These are phyloP conservation scores for Apiosordaria backusii DNA, from an alignment of 495 filamentous ascomycete species.

Conservation along the genomic window DNA sequence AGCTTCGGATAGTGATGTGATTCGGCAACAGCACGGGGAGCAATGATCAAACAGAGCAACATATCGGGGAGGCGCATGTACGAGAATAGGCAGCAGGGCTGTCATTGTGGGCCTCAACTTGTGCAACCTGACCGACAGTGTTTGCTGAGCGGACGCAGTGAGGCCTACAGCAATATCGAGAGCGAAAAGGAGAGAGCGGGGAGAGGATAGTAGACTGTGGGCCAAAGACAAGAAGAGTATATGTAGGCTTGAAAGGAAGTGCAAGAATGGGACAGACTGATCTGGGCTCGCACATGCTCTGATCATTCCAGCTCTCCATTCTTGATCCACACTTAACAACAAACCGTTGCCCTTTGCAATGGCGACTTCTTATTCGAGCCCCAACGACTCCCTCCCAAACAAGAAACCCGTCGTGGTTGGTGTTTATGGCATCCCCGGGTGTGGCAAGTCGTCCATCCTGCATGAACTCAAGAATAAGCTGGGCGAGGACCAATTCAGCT, in stretches of 20 bases:
- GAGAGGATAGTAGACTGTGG: neutral
- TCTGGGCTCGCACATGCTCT: neutral
- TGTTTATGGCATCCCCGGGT: conserved; percentile 60
- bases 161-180: neutral
- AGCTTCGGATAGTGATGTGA: neutral
- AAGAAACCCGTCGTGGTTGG: conserved; percentile 49
- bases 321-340: too few relatives aligned
- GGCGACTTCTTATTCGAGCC: neutral
- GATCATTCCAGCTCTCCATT: neutral
- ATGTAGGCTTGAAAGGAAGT: neutral
- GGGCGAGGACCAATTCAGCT: conserved; percentile 39
- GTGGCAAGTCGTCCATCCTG: conserved; percentile 54
- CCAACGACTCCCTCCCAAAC: neutral
- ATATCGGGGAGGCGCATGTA: neutral
- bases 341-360: neutral
- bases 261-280: neutral
- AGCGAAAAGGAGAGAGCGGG: neutral
- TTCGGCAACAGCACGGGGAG: neutral
- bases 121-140: neutral
- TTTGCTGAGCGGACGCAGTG: neutral
- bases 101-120: neutral
- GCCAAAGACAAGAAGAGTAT: neutral
- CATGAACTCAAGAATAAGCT: conserved; percentile 42
- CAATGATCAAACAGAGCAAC: neutral
- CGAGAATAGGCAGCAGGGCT: neutral